A percentile compares a stretch with the other conserved stretches of the same genome.
These are phyloP conservation scores for Cutaneotrichosporon mucoides DNA, from an alignment of 1,284 basidiomycete species.

Conservation along the genomic window DNA sequence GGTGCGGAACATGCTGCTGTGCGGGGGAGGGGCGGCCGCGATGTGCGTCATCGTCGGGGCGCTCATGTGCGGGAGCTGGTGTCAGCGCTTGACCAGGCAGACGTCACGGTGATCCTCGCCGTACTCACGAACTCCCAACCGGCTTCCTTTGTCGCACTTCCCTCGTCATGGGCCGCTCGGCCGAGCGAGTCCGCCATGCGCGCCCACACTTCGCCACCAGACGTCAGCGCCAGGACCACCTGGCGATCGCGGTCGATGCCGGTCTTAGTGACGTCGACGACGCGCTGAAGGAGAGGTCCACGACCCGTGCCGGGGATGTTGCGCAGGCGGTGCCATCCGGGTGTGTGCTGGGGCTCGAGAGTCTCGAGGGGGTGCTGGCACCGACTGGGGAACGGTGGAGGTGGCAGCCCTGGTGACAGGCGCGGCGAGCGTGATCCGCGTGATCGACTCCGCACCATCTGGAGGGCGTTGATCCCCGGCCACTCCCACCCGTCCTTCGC, in stretches of 20 bases:
- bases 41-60: background rate
- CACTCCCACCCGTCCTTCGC: background rate
- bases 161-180: background rate
- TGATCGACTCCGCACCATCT: background rate
- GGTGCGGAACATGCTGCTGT: background rate
- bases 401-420: background rate
- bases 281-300: background rate
- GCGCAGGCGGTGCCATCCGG: background rate
- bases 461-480: background rate
- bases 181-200: background rate
- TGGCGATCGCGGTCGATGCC: background rate
- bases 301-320: background rate
- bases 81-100: background rate
- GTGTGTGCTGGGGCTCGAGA: background rate
- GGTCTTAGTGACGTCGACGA: background rate
- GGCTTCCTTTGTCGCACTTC: background rate
- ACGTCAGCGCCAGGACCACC: background rate
- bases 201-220: background rate
- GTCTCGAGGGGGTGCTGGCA: background rate
- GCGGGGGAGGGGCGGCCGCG: background rate
- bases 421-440: background rate
- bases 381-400: background rate
- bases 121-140: conserved; percentile 1
- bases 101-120: too few relatives aligned
- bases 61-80: background rate